Percentiles rank a stretch among this genome's conserved stretches.
Conservation (phyloP, 768 basidiomycete species). For the Mycena galericulata region DNA sequence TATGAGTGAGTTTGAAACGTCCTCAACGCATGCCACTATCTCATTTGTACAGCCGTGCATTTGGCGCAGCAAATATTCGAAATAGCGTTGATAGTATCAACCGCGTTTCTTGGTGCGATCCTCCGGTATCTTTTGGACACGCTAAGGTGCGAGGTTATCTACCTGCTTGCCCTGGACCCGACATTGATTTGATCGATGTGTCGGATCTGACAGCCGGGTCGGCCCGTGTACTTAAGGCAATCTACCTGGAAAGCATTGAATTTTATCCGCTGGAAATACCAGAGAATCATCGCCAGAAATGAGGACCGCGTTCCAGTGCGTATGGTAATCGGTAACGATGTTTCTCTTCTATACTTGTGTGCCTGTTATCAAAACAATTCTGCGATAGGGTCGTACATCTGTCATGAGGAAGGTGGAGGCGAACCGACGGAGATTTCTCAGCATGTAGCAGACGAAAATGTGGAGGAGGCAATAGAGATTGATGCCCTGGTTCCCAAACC, state of each 20-base stretch:
- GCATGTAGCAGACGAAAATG: neutral
- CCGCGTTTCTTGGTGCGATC: neutral
- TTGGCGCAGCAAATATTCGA: neutral
- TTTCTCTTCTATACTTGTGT: neutral
- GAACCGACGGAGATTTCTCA: neutral
- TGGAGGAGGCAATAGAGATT: neutral
- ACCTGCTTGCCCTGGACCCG: neutral
- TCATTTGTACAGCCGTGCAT: neutral
- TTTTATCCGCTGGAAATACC: neutral
- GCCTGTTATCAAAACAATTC: neutral
- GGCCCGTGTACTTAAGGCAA: neutral
- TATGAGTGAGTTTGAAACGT: conserved; percentile 8
- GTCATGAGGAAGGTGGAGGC: neutral
- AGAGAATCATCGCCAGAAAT: neutral
- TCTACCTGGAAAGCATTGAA: neutral
- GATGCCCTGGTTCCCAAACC: neutral
- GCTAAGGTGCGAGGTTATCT: neutral
- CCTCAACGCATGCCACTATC: neutral
- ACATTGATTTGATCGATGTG: neutral
- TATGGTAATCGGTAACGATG: neutral
- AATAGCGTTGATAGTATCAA: neutral
- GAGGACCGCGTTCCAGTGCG: neutral
- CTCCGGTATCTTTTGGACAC: neutral
- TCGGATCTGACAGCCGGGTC: neutral
- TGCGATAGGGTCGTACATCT: neutral